Conservation (phyloP, 148 eudicot genomes). For the Camellia granthamiana region DNA sequence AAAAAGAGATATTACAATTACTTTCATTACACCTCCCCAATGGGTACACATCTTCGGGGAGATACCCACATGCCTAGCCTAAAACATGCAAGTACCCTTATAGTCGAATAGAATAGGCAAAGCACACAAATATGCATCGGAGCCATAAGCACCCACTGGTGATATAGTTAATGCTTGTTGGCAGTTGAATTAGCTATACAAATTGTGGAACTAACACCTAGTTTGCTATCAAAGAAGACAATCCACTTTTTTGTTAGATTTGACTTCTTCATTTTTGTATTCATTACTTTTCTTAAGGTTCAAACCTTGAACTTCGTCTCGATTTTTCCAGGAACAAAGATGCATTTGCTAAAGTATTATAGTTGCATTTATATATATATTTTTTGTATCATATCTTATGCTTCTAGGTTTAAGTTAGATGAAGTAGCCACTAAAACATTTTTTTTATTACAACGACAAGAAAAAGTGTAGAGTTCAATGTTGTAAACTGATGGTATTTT, state of each 20-base stretch:
- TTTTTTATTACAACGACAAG: neutral
- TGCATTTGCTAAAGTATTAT: neutral
- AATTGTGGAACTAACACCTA: neutral
- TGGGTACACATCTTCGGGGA: too few relatives aligned
- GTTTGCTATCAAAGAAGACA: neutral
- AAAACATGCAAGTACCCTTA: too few relatives aligned
- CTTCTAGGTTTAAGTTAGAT: neutral
- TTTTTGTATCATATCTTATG: neutral
- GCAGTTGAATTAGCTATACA: too few relatives aligned
- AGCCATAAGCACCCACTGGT: too few relatives aligned
- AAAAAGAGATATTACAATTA: too few relatives aligned
- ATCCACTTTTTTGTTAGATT: neutral
- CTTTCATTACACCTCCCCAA: too few relatives aligned
- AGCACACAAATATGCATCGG: too few relatives aligned
- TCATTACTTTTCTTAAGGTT: neutral
- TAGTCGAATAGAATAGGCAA: too few relatives aligned
- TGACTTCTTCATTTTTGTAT: neutral
- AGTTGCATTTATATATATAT: neutral
- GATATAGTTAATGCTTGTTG: too few relatives aligned
- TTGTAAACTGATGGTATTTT: neutral
- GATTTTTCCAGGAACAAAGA: neutral
- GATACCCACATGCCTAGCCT: too few relatives aligned
- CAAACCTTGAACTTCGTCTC: neutral
- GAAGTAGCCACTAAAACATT: neutral
- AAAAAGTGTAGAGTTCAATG: neutral